Percentiles rank a stretch among this genome's conserved stretches.
Evolutionary conservation across 1,284 basidiomycete species (phyloP).

Genomic region (Testicularia cyperi): DNA sequence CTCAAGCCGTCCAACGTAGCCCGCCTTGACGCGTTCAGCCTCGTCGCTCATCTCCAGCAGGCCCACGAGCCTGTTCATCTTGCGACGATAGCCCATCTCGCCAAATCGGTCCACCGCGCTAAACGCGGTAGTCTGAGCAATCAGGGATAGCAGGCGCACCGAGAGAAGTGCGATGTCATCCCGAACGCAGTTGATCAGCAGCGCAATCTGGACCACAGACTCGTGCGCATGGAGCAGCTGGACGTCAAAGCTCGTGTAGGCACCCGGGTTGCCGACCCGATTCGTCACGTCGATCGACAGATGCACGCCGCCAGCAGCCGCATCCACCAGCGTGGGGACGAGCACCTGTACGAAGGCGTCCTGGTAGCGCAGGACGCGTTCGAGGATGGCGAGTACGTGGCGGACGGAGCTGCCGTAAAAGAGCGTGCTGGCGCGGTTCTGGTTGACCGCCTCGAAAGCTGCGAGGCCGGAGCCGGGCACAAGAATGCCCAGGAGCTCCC

Average conservation of each 20-base stretch:
- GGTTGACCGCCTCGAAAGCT: slow-evolving; percentile 65
- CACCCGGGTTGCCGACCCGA: slow-evolving; percentile 54
- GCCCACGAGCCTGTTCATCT: slow-evolving; percentile 69
- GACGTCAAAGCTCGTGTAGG: slow-evolving; percentile 76
- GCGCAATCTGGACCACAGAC: slow-evolving; percentile 78
- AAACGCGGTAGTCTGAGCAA: slow-evolving; percentile 67
- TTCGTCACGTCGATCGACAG: slow-evolving; percentile 37
- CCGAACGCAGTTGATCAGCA: slow-evolving; percentile 74
- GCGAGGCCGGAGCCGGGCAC: slow-evolving; percentile 47
- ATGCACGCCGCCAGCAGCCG: slow-evolving; percentile 19
- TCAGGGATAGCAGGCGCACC: slow-evolving; percentile 74
- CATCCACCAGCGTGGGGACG: slow-evolving; percentile 73
- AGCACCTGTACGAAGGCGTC: slow-evolving; percentile 86
- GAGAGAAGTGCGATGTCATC: slow-evolving; percentile 78
- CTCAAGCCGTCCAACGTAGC: slow-evolving; percentile 74
- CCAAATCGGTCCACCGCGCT: slow-evolving; percentile 66
- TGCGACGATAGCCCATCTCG: slow-evolving; percentile 53
- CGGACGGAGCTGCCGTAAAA: slow-evolving; percentile 73
- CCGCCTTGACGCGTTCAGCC: slow-evolving; percentile 79
- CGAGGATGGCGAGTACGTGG: slow-evolving; percentile 78
- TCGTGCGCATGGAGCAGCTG: slow-evolving; percentile 69
- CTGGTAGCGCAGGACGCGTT: slow-evolving; percentile 80
- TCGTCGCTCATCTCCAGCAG: slow-evolving; percentile 81
- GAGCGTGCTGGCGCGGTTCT: slow-evolving; percentile 69
- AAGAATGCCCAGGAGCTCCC: slow-evolving; percentile 74